Evolutionary conservation across 768 basidiomycete genomes (phyloP), one percentile per base, ranked within the genome.

Genomic region (Rhizopogon rudus): DNA sequence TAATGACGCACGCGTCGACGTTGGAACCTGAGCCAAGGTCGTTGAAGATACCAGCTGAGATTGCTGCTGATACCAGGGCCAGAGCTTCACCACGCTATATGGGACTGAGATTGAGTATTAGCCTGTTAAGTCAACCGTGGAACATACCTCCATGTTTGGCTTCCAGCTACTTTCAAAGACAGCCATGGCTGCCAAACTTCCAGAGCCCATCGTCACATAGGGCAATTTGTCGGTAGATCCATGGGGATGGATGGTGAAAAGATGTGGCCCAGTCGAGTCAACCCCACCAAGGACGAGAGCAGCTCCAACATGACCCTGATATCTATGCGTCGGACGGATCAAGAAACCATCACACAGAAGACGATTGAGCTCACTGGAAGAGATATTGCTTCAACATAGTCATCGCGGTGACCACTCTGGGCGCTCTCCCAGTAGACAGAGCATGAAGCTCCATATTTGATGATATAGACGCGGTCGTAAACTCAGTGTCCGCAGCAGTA

Each of bases 1-100:
- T 94, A 73, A 99, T 95, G 61, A 98, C 82, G 70, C 95, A 96
- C 1, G 94, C 96, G 70, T 99, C 97, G 64, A 98, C 83, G 68
- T 99, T 98, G n/a, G 92, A 94, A 42, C 97, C 97, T 1, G 96
- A 98, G 3, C 97, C 97, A 35, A 98, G 83, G 76, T 99, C 97
- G 76, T 99, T 98, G 82, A 97, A 98, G 68, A 99, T 95, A 81
- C 97, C 97, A 2, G 93, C 91, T 22, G 88, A 85, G 64, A 99
- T 86, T 44, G 97, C 95, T 40, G 83, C 79, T 55, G 87, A 83
- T 39, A 98, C 94, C 17, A 98, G 78, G 6, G 76, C 75, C 48
- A 98, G 81, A 3, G 93, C 96, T 25, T 88, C 87, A 41, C 83
- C 81, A 40, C 90, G 82, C 90, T 95, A 70, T 45, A 49, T 62